Percentiles rank a stretch among this genome's conserved stretches.
Conservation (phyloP, 179 eudicot species). For the Gypsophila paniculata region DNA sequence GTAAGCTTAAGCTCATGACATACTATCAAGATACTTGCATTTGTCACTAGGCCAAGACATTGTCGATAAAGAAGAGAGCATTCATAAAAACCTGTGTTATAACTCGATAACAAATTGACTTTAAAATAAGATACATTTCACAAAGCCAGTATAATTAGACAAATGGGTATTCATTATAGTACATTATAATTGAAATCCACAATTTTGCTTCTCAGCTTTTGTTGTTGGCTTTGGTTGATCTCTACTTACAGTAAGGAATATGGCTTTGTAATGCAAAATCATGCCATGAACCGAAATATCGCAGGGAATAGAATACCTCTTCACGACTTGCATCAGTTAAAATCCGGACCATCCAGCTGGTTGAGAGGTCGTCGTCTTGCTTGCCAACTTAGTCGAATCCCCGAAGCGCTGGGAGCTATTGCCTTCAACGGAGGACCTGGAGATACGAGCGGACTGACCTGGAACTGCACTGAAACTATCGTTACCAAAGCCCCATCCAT, state of each 20-base stretch:
- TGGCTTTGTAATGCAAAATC: conserved; percentile 15
- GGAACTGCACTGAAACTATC: conserved; percentile 74
- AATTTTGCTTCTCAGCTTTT: neutral
- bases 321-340: conserved; percentile 26
- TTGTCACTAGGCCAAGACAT: too few species aligned
- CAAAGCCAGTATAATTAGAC: conserved; percentile 8
- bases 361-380: conserved; percentile 52
- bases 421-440: conserved; percentile 39
- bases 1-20: too few species aligned
- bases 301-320: conserved; percentile 16
- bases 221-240: conserved; percentile 13
- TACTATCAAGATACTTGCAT: too few species aligned
- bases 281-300: conserved; percentile 24
- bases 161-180: neutral
- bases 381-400: conserved; percentile 50
- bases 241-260: conserved; percentile 22
- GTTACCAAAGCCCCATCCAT: conserved; percentile 65
- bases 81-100: neutral
- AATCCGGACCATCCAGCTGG: conserved; percentile 99
- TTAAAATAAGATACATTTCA: conserved; percentile 10
- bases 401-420: conserved; percentile 48
- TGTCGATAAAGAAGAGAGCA: too few species aligned
- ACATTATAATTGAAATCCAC: conserved; percentile 1
- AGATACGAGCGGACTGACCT: conserved; percentile 40
- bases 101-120: neutral